phyloP scores from a whole-genome alignment of 108 stramenopile species.

The Conticribra weissflogii region DNA sequence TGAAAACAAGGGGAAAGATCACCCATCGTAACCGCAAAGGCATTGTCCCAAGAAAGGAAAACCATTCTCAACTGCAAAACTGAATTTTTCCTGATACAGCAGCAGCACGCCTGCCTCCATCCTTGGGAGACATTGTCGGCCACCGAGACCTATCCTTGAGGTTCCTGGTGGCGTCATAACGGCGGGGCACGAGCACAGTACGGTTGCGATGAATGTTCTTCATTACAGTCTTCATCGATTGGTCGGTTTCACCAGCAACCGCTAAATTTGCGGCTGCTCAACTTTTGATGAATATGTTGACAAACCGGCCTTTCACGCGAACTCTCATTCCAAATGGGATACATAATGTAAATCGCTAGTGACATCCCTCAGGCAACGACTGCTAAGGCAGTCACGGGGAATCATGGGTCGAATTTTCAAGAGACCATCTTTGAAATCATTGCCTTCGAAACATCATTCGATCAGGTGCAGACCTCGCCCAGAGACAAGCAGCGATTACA shows the following conservation, averaged over 20 bases:
- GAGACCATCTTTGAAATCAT: neutral
- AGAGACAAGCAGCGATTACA: too few relatives aligned
- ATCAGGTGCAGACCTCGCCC: slow-evolving; percentile 35
- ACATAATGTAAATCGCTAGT: slow-evolving; percentile 2
- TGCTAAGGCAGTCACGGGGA: neutral
- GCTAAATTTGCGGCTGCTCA: neutral
- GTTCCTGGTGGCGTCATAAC: slow-evolving; percentile 32
- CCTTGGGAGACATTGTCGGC: slow-evolving; percentile 40
- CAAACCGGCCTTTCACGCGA: slow-evolving; percentile 24
- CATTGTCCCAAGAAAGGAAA: slow-evolving; percentile 26
- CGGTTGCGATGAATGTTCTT: slow-evolving; percentile 9
- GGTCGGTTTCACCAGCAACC: too few relatives aligned
- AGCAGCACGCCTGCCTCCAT: slow-evolving; percentile 29
- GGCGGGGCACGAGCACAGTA: slow-evolving; percentile 39
- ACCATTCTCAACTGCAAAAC: neutral
- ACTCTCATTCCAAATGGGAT: slow-evolving; percentile 6
- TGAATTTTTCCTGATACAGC: neutral
- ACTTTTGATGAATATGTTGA: neutral
- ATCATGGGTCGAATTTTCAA: slow-evolving; percentile 2
- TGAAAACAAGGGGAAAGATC: slow-evolving; percentile 22
- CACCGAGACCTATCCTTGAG: slow-evolving; percentile 45
- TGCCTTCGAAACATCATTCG: neutral
- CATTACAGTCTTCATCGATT: slow-evolving; percentile 26
- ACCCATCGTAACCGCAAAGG: slow-evolving; percentile 1
- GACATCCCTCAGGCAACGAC: neutral